These are phyloP conservation scores for Candida sanyaensis DNA, from an alignment of 1,139 yeast genomes.

Conservation along the genomic window DNA sequence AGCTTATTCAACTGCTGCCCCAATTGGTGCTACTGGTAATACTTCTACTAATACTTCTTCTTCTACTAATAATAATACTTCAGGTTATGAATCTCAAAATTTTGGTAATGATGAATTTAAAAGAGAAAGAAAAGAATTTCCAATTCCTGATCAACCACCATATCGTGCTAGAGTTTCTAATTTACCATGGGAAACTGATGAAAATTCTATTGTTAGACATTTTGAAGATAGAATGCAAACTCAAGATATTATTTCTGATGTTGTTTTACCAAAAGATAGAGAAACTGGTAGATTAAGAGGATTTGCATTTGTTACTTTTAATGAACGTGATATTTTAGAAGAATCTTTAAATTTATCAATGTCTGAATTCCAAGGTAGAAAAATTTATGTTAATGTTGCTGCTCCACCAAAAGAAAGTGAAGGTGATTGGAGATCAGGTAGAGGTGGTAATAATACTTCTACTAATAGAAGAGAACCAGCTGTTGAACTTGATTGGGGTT, in stretches of 20 bases:
- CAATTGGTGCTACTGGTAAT: constrained; percentile 15
- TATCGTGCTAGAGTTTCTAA: constrained; percentile 85
- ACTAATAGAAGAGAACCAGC: constrained; percentile 35
- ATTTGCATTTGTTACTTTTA: constrained; percentile 83
- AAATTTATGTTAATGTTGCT: constrained; percentile 83
- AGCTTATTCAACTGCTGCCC: constrained; percentile 26
- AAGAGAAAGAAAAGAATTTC: constrained; percentile 64
- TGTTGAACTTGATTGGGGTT: constrained; percentile 57
- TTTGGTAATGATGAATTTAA: constrained; percentile 15
- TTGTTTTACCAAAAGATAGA: constrained; percentile 71
- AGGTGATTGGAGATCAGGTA: constrained; percentile 46
- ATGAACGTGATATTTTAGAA: constrained; percentile 64
- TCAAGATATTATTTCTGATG: constrained; percentile 52
- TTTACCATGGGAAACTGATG: constrained; percentile 81
- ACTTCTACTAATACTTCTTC: background rate
- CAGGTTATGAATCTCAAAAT: constrained; percentile 9
- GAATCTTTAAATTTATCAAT: constrained; percentile 68
- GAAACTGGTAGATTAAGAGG: constrained; percentile 72
- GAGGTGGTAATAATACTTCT: constrained; percentile 32
- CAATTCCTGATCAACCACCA: constrained; percentile 91
- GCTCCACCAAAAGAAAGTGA: constrained; percentile 69
- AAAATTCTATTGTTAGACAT: constrained; percentile 64
- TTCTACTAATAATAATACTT: constrained; percentile 8
- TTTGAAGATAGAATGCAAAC: constrained; percentile 63
- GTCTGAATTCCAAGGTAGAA: constrained; percentile 70